These are phyloP conservation scores for Fusarium xylarioides DNA, from an alignment of 2,329 filamentous ascomycete genomes.

Conservation along the genomic window DNA sequence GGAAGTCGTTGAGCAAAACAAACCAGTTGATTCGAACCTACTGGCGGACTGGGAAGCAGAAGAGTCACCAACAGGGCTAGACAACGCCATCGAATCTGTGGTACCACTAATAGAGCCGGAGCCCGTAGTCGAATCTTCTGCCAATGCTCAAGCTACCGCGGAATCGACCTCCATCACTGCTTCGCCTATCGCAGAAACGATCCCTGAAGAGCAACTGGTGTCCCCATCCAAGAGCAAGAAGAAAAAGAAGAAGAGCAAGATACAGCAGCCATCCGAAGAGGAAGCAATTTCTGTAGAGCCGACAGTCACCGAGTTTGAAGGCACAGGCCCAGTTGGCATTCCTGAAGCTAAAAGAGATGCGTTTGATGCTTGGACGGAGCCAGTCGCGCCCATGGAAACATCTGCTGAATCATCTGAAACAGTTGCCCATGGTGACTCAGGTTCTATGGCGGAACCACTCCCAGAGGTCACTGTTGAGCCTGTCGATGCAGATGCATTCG, in stretches of 20 bases:
- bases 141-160: neutral
- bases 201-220: neutral
- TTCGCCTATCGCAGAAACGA: neutral
- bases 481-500: constrained; percentile 26
- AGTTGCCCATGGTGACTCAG: neutral
- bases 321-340: neutral
- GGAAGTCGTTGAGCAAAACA: neutral
- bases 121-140: neutral
- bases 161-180: constrained; percentile 26
- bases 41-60: neutral
- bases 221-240: constrained; percentile 37
- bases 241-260: constrained; percentile 41
- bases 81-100: constrained; percentile 1
- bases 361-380: constrained; percentile 33
- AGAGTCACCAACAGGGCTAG: neutral
- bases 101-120: constrained; percentile 1
- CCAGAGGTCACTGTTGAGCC: neutral
- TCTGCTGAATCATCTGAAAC: neutral
- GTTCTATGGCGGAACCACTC: neutral
- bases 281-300: neutral
- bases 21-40: neutral
- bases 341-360: constrained; percentile 15
- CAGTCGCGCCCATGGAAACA: neutral
- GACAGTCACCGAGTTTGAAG: neutral
- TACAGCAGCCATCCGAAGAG: constrained; percentile 14